These are phyloP conservation scores for Metschnikowia santaceciliae DNA, from an alignment of 805 yeast genomes.

Conservation along the genomic window DNA sequence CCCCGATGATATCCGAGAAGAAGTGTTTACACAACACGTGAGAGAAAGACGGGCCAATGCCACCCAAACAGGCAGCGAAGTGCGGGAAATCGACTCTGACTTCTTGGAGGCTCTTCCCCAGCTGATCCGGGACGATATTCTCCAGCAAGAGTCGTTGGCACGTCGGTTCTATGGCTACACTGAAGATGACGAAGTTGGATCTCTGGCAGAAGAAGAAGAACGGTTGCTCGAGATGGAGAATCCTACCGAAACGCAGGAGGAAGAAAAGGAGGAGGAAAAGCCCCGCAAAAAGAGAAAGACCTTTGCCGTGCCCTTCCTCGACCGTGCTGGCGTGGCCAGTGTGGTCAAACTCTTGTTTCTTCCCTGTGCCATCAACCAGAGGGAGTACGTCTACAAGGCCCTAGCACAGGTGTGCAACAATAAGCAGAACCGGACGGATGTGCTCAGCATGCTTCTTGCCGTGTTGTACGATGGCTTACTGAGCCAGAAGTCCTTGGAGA, in stretches of 20 bases:
- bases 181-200: constrained; percentile 21
- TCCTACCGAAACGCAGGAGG: neutral
- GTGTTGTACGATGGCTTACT: constrained; percentile 72
- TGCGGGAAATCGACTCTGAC: constrained; percentile 72
- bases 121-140: constrained; percentile 55
- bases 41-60: constrained; percentile 68
- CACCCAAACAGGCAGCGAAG: constrained; percentile 35
- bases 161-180: constrained; percentile 29
- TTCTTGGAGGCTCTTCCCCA: constrained; percentile 80
- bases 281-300: constrained; percentile 7
- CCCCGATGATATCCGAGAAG: constrained; percentile 91
- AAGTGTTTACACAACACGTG: constrained; percentile 81
- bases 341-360: constrained; percentile 66
- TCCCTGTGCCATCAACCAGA: constrained; percentile 60
- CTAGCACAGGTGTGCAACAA: constrained; percentile 66
- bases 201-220: constrained; percentile 17
- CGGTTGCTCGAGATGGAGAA: constrained; percentile 14
- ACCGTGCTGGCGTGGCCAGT: constrained; percentile 71
- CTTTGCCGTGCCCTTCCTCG: constrained; percentile 57
- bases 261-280: neutral
- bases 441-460: constrained; percentile 61
- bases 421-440: constrained; percentile 74
- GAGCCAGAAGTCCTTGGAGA: constrained; percentile 58
- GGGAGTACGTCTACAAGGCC: constrained; percentile 63
- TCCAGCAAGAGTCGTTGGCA: constrained; percentile 52